Percentiles rank a stretch among this genome's conserved stretches.
Conservation (phyloP, 2,329 filamentous ascomycete genomes). For the Coniella vitis region DNA sequence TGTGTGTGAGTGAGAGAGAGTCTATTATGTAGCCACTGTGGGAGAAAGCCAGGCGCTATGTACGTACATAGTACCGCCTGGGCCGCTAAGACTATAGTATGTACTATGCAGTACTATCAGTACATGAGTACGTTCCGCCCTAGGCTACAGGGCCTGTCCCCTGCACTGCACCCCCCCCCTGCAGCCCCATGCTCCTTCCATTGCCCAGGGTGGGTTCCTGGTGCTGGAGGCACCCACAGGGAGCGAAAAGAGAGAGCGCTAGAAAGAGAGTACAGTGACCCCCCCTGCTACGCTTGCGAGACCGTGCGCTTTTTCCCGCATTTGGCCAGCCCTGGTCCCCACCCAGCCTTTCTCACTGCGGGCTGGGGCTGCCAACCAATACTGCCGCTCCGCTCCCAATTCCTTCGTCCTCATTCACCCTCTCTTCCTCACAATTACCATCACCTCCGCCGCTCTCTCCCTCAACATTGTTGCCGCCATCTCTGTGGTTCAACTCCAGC, state of each 20-base stretch:
- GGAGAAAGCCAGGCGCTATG: too few relatives aligned
- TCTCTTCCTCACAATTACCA: slow-evolving; percentile 22
- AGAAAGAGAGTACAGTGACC: too few relatives aligned
- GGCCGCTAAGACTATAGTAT: too few relatives aligned
- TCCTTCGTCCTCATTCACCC: slow-evolving; percentile 18
- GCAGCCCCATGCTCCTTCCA: not conserved
- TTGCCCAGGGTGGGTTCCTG: not conserved
- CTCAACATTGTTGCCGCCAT: slow-evolving; percentile 9
- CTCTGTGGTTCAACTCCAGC: slow-evolving; percentile 50
- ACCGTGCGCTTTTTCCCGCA: slow-evolving; percentile 3
- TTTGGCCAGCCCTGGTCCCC: not conserved
- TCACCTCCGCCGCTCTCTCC: slow-evolving; percentile 24
- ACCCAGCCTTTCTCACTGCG: not conserved
- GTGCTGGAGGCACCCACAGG: not conserved
- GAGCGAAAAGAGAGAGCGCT: not conserved
- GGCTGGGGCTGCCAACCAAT: not conserved
- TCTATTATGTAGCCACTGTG: too few relatives aligned
- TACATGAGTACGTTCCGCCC: not conserved
- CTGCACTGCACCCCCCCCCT: not conserved
- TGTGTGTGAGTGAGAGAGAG: too few relatives aligned
- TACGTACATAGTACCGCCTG: not conserved
- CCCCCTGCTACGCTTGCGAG: not conserved
- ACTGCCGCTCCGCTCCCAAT: not conserved
- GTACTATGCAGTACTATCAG: not conserved
- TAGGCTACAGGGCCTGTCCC: not conserved